phyloP scores from a whole-genome alignment of 495 filamentous ascomycete species.

The Podospora didyma region DNA sequence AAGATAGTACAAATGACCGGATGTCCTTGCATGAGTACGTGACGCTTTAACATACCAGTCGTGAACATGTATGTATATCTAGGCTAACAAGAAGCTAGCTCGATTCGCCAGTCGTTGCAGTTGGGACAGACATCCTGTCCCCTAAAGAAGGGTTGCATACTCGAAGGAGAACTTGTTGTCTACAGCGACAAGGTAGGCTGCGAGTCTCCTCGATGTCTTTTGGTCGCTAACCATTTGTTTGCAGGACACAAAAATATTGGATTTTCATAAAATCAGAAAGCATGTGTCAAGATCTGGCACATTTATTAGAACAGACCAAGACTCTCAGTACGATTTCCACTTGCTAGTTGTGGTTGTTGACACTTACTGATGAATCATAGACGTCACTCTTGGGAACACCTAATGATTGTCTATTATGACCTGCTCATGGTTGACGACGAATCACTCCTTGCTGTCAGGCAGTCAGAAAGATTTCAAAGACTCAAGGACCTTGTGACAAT shows the following conservation, averaged over 20 bases:
- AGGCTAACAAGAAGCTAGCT: slow-evolving; percentile 20
- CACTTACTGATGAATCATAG: slow-evolving; percentile 30
- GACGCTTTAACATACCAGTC: background rate
- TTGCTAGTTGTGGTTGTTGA: no score
- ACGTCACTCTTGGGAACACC: slow-evolving; percentile 63
- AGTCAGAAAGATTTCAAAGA: slow-evolving; percentile 56
- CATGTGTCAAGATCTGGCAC: slow-evolving; percentile 71
- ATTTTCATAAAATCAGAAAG: slow-evolving; percentile 77
- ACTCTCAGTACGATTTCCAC: slow-evolving; percentile 62
- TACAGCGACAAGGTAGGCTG: slow-evolving; percentile 57
- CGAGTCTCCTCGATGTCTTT: background rate
- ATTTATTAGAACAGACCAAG: slow-evolving; percentile 61
- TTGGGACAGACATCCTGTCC: slow-evolving; percentile 54
- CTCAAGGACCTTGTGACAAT: slow-evolving; percentile 55
- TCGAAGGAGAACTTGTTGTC: slow-evolving; percentile 80
- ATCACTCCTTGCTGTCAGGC: slow-evolving; percentile 55
- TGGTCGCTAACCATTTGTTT: slow-evolving; percentile 6
- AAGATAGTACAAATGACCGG: slow-evolving; percentile 76
- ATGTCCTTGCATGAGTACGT: slow-evolving; percentile 53
- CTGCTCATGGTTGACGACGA: slow-evolving; percentile 68
- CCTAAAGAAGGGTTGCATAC: slow-evolving; percentile 60
- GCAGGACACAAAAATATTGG: slow-evolving; percentile 50
- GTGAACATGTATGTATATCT: background rate
- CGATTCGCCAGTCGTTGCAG: slow-evolving; percentile 52
- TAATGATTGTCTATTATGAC: slow-evolving; percentile 85